Base-by-base conservation (phyloP, 129 eudicot genomes). In the Pulicaria dysenterica region DNA sequence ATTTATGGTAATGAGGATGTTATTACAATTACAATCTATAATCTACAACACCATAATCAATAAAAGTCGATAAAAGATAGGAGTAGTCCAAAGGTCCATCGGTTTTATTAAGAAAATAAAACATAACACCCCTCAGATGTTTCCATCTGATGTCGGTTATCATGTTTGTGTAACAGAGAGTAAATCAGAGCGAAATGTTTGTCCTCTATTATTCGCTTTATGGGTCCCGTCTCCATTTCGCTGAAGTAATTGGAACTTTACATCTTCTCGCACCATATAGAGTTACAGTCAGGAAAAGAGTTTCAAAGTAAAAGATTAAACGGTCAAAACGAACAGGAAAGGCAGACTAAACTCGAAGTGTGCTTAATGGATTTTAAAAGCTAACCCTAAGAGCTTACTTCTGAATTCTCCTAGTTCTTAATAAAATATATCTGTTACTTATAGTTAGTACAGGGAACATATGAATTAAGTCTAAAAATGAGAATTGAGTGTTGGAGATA, bases 81-180 rank as follows among this genome's bases (percentile, higher is more conserved):
- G 14, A 40, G 7, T 41, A 16, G 7, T 14, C 44, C 37, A 37
- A n/a, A 16, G 3, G 39, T 16, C 34, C 24, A 54, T 8, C 65
- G 41, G 41, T 19, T 19, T 9, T 55, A 19, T 43, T 65, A 40
- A 70, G 31, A 54, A 8, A 55, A 41, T 56, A 55, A 34, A 55
- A 41, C 65, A 42, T 41, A 41, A 55, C 15, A 17, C 65, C 17
- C 42, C 64, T 19, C 31, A 70, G 19, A 40, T 2, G n/a, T 37
- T 39, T 55, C 41, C 49, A 6, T 53, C 50, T 39, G 41, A 70
- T 40, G 53, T 70, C 53, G 17, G 75, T 54, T 40, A 40, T 54
- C 64, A n/a, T 49, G 48, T 36, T 63, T 12, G 9, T 63, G 69
- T 63, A 63, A 15, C 50, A 40, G 12, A 63, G 42, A 8, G 13